phyloP scores from a whole-genome alignment of 2,329 filamentous ascomycete species.

The Calonectria naviculata region DNA sequence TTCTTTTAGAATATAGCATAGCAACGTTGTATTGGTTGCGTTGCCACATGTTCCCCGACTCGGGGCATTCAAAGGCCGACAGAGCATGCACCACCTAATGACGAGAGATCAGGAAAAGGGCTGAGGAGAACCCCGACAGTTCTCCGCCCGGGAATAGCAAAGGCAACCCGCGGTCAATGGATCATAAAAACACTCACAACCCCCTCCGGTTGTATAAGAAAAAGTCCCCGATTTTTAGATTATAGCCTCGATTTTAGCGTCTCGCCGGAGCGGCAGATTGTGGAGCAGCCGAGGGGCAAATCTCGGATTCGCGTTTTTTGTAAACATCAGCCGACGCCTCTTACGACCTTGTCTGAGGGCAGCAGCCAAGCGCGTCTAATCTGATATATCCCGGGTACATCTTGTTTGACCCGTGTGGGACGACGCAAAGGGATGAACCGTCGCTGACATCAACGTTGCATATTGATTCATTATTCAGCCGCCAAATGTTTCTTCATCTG shows the following conservation, averaged over 20 bases:
- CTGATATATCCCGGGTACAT: neutral
- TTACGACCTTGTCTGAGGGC: neutral
- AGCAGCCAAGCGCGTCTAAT: neutral
- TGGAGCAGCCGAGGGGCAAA: neutral
- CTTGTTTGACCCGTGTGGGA: neutral
- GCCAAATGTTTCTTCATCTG: conserved; percentile 9
- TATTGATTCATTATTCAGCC: conserved; percentile 2
- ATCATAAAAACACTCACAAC: neutral
- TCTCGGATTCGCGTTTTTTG: neutral
- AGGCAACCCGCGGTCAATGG: neutral
- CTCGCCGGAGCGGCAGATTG: neutral
- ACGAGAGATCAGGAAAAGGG: neutral
- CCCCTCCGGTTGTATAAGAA: neutral
- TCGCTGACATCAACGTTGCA: neutral
- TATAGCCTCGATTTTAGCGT: neutral
- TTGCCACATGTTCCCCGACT: neutral
- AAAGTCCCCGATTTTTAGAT: neutral
- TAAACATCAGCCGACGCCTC: conserved; percentile 6
- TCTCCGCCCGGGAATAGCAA: neutral
- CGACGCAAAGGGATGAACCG: neutral
- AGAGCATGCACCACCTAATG: neutral
- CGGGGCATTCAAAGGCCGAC: neutral
- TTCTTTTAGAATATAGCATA: neutral
- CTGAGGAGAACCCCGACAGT: neutral
- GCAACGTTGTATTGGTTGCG: neutral